Conservation (phyloP, 352 stramenopile species). For the Phytophthora nicotianae region DNA sequence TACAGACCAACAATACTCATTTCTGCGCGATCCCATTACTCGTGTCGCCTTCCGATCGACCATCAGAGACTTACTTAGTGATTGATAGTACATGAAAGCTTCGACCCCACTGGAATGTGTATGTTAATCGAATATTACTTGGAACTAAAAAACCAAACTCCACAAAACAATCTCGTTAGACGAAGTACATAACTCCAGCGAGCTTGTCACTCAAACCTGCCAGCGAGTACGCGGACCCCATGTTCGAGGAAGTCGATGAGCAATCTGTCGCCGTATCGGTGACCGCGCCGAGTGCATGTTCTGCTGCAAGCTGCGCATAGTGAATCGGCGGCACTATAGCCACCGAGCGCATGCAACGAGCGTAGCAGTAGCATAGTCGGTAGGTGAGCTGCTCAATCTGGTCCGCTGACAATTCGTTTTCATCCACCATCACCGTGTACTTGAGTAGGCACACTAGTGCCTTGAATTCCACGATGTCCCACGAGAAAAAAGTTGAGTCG, state of each 20-base stretch:
- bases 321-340: constrained; percentile 67
- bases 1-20: constrained; percentile 23
- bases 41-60: constrained; percentile 20
- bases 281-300: constrained; percentile 34
- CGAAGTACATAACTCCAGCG: constrained; percentile 8
- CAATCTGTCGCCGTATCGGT: neutral
- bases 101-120: constrained; percentile 4
- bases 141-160: neutral
- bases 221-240: constrained; percentile 1
- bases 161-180: too few species aligned
- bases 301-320: neutral
- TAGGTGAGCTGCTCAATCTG: constrained; percentile 54
- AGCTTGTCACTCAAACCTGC: constrained; percentile 3
- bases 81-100: constrained; percentile 5
- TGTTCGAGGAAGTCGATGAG: constrained; percentile 4
- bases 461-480: constrained; percentile 65
- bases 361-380: constrained; percentile 56
- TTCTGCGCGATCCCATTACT: constrained; percentile 33
- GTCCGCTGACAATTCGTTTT: constrained; percentile 50
- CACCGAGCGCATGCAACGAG: constrained; percentile 72
- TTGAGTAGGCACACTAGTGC: constrained; percentile 50
- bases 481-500: constrained; percentile 79
- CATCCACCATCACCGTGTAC: constrained; percentile 57
- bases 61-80: constrained; percentile 1
- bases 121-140: too few species aligned